These are phyloP conservation scores for Candida boleticola DNA, from an alignment of 805 yeast species.

Conservation along the genomic window DNA sequence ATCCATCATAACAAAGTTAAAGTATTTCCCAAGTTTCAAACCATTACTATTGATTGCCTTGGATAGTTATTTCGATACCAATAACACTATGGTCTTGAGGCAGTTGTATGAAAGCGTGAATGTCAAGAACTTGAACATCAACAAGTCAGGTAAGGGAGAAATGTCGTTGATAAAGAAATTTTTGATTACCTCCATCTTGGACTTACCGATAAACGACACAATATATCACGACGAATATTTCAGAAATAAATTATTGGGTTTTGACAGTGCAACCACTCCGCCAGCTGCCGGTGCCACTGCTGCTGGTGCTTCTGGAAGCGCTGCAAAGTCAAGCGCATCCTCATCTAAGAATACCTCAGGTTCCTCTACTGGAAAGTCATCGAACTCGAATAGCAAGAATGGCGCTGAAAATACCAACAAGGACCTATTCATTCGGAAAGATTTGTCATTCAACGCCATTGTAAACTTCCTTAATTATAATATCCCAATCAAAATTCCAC, in stretches of 20 bases:
- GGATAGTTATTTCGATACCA: constrained; percentile 40
- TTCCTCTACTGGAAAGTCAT: neutral
- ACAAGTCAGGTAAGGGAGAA: constrained; percentile 2
- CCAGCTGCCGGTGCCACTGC: neutral
- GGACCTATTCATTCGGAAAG: constrained; percentile 41
- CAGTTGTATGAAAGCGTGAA: constrained; percentile 33
- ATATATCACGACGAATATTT: constrained; percentile 38
- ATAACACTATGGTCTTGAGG: constrained; percentile 18
- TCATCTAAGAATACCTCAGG: constrained; percentile 10
- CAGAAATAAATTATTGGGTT: constrained; percentile 33
- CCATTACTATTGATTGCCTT: constrained; percentile 56
- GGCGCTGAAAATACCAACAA: constrained; percentile 16
- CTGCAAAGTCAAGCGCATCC: neutral
- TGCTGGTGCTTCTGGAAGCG: neutral
- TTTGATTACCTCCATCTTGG: constrained; percentile 41
- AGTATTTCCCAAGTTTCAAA: constrained; percentile 54
- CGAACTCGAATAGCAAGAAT: neutral
- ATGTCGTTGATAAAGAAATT: constrained; percentile 35
- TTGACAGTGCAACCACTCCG: constrained; percentile 2
- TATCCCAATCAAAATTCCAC: constrained; percentile 45
- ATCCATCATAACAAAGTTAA: constrained; percentile 53
- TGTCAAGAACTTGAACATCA: constrained; percentile 24
- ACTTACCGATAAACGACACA: constrained; percentile 41
- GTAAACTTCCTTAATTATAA: constrained; percentile 39
- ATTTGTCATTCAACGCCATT: constrained; percentile 40